Percentiles rank a stretch among this genome's conserved stretches.
phyloP scores from a whole-genome alignment of 441 rosid genomes.

The Populus hybrid region DNA sequence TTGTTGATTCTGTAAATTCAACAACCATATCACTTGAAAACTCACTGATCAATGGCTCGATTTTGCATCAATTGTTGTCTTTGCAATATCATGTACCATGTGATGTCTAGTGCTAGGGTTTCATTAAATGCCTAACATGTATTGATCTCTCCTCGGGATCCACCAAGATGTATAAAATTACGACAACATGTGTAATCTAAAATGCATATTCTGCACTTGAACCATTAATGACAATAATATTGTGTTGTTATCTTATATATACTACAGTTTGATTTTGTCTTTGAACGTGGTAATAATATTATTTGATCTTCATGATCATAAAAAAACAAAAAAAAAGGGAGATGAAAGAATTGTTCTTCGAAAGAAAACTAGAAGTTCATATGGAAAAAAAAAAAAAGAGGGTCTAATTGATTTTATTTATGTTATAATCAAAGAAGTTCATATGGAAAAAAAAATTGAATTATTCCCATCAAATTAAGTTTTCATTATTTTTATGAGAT shows the following conservation, averaged over 20 bases:
- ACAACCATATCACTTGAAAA: neutral
- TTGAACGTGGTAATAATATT: neutral
- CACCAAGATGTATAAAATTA: neutral
- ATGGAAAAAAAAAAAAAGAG: too few species aligned
- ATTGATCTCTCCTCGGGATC: neutral
- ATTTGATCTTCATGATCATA: neutral
- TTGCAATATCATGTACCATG: neutral
- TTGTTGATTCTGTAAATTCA: neutral
- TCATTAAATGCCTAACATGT: neutral
- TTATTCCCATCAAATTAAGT: too few species aligned
- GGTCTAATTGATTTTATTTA: too few species aligned
- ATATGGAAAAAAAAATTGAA: too few species aligned
- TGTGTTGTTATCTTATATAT: too few species aligned
- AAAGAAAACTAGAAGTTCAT: neutral
- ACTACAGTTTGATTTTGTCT: neutral
- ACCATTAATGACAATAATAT: too few species aligned
- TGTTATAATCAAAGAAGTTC: too few species aligned
- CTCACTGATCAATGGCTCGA: neutral
- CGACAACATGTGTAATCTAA: neutral
- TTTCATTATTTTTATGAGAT: too few species aligned
- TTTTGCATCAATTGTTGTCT: neutral
- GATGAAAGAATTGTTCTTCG: neutral
- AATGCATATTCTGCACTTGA: neutral
- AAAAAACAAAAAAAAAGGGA: too few species aligned
- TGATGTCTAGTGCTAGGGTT: neutral